Evolutionary conservation across 305 asterid genomes (phyloP).

Genomic region (Euphrasia arctica): DNA sequence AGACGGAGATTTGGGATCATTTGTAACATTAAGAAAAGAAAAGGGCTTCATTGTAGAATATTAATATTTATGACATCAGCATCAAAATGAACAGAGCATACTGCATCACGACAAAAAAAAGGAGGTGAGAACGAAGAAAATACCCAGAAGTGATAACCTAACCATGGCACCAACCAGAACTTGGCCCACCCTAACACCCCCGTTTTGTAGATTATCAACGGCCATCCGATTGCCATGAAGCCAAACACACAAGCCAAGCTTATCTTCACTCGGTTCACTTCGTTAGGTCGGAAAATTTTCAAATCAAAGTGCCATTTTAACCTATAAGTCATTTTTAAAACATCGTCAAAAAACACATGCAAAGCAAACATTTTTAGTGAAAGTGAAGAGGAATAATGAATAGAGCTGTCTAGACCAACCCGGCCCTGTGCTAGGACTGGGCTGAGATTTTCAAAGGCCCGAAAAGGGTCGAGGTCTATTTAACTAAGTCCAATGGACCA

Average conservation of each 20-base stretch:
- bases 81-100: conserved; percentile 15
- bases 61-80: neutral
- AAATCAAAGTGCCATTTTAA: conserved; percentile 68
- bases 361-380: conserved; percentile 5
- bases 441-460: too few species aligned
- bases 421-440: too few species aligned
- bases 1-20: neutral
- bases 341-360: conserved; percentile 15
- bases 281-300: conserved; percentile 85
- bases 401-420: neutral
- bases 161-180: conserved; percentile 98
- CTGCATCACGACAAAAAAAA: conserved; percentile 7
- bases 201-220: conserved; percentile 67
- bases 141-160: conserved; percentile 99
- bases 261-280: conserved; percentile 85
- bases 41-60: neutral
- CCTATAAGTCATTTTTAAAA: conserved; percentile 41
- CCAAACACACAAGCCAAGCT: conserved; percentile 91
- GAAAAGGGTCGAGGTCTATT: too few species aligned
- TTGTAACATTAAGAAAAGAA: neutral
- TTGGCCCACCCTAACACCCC: conserved; percentile 92
- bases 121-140: conserved; percentile 23
- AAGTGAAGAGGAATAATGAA: neutral
- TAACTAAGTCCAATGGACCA: too few species aligned
- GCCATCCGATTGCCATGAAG: conserved; percentile 98